Conservation (phyloP, 495 filamentous ascomycete species). For the Hypoxylon perforatum region DNA sequence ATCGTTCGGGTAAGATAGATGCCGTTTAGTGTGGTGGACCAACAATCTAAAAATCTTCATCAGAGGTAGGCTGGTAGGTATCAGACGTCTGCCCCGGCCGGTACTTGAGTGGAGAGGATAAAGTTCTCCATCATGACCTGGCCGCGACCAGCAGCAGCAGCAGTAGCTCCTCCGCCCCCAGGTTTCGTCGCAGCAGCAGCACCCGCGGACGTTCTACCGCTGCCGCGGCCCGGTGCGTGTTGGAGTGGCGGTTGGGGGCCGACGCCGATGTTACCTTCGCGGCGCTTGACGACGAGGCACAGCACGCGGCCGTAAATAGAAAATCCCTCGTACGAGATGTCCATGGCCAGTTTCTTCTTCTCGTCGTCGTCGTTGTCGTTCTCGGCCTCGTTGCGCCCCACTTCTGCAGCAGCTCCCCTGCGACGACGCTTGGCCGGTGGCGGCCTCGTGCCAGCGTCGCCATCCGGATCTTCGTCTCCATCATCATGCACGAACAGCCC, state of each 20-base stretch:
- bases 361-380: constrained; percentile 67
- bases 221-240: constrained; percentile 33
- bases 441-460: constrained; percentile 39
- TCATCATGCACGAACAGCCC: constrained; percentile 51
- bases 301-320: constrained; percentile 91
- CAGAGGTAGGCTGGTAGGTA: too few species aligned
- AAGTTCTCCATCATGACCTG: constrained; percentile 93
- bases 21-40: too few species aligned
- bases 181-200: constrained; percentile 44
- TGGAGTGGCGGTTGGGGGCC: constrained; percentile 36
- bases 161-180: constrained; percentile 45
- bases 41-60: constrained; percentile 8
- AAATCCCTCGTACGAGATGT: constrained; percentile 93
- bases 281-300: constrained; percentile 84
- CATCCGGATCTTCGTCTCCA: constrained; percentile 27
- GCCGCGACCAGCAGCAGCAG: constrained; percentile 57
- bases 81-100: constrained; percentile 49
- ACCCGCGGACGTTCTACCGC: constrained; percentile 36
- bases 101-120: constrained; percentile 79
- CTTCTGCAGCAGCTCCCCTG: constrained; percentile 43
- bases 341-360: constrained; percentile 87
- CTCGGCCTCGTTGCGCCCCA: constrained; percentile 46
- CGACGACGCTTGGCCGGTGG: constrained; percentile 62
- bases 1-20: constrained; percentile 6
- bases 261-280: constrained; percentile 46